These are phyloP conservation scores for Eremomyces bilateralis DNA, from an alignment of 495 filamentous ascomycete genomes.

Conservation along the genomic window DNA sequence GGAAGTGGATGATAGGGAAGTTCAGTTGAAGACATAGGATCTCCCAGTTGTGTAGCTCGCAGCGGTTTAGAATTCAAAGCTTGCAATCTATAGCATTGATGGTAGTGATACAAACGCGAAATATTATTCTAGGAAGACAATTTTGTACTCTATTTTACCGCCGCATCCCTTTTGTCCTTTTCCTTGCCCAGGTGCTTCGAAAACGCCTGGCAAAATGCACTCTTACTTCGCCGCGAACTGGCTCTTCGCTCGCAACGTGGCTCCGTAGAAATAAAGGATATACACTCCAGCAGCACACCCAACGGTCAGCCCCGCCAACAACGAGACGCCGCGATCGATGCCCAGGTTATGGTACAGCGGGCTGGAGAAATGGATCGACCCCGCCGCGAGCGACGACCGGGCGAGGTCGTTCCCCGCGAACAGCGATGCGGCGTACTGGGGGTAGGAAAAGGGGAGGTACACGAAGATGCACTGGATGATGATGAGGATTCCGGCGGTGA, in stretches of 20 bases:
- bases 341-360: conserved; percentile 35
- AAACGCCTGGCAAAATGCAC: no score
- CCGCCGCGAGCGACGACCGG: conserved; percentile 30
- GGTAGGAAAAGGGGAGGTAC: conserved; percentile 38
- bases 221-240: conserved; percentile 9
- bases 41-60: no score
- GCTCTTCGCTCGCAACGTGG: conserved; percentile 17
- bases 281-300: conserved; percentile 33
- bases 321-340: conserved; percentile 27
- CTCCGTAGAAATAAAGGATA: conserved; percentile 27
- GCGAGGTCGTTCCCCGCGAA: conserved; percentile 40
- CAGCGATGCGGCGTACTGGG: conserved; percentile 34
- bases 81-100: no score
- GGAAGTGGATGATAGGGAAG: no score
- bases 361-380: conserved; percentile 29
- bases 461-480: conserved; percentile 39
- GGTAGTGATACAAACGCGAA: no score
- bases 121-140: no score
- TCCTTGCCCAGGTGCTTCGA: no score
- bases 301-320: conserved; percentile 32
- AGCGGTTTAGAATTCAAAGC: no score
- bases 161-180: no score
- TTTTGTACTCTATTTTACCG: no score
- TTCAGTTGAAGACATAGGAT: no score
- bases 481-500: conserved; percentile 26